These are phyloP conservation scores for Syncephalastrum sp. DNA, from an alignment of 371 early-diverging fungal species.

Conservation along the genomic window DNA sequence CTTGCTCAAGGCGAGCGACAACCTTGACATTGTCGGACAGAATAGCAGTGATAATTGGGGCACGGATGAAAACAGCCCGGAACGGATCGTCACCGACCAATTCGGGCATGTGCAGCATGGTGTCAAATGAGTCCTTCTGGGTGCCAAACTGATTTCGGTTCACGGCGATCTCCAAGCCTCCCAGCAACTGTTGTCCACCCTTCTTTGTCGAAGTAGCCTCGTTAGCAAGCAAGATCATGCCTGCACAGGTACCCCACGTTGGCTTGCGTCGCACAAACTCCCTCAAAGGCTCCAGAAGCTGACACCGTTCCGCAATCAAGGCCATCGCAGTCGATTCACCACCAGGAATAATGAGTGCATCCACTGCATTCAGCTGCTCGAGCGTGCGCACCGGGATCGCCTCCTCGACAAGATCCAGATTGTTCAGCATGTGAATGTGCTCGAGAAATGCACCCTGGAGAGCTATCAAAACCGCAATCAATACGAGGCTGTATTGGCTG, in stretches of 20 bases:
- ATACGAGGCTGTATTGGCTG: too few species aligned
- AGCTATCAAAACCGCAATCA: slow-evolving; percentile 39
- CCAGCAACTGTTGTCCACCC: slow-evolving; percentile 84
- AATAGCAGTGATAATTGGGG: slow-evolving; percentile 83
- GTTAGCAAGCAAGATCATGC: slow-evolving; percentile 89
- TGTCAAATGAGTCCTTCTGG: slow-evolving; percentile 88
- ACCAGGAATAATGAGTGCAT: slow-evolving; percentile 93
- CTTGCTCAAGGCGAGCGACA: slow-evolving; percentile 53
- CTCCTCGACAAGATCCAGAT: slow-evolving; percentile 55
- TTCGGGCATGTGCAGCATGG: slow-evolving; percentile 63
- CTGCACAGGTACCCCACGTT: slow-evolving; percentile 97
- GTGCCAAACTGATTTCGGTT: slow-evolving; percentile 93
- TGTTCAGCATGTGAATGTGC: slow-evolving; percentile 79
- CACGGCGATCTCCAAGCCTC: slow-evolving; percentile 81
- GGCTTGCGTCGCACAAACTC: slow-evolving; percentile 74
- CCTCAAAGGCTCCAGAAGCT: slow-evolving; percentile 73
- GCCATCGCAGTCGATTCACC: slow-evolving; percentile 95
- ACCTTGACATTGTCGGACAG: slow-evolving; percentile 68
- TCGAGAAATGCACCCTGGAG: slow-evolving; percentile 94
- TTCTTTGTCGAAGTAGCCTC: slow-evolving; percentile 73
- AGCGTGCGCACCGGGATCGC: slow-evolving; percentile 71
- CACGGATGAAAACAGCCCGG: slow-evolving; percentile 92
- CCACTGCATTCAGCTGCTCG: slow-evolving; percentile 64
- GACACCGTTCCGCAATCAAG: slow-evolving; percentile 82
- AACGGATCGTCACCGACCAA: slow-evolving; percentile 55